Base-by-base conservation (phyloP, 805 yeast genomes). In the Danielozyma ontarioensis region DNA sequence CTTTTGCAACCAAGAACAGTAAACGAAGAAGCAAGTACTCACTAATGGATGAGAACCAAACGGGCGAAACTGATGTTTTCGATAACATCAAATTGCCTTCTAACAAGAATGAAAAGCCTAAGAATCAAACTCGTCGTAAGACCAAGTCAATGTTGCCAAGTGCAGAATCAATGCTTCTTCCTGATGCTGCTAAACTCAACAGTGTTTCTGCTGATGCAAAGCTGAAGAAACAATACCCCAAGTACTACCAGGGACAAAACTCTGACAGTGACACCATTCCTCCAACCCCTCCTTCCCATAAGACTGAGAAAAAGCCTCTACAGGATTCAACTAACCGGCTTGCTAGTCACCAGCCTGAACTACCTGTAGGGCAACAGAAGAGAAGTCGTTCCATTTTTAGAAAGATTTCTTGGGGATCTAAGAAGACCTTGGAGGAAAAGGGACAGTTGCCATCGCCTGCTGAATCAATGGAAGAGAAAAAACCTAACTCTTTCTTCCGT, bases 1-100 rank as follows among this genome's bases (percentile, higher is more conserved):
- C 76, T 1, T 61, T 70, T 51, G 61, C 64, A 17, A 64, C 73
- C 18, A 50, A 52, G 33, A 45, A 44, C 27, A 39, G 37, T 34
- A 41, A 45, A 2, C 39, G 41, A 31, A 36, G 41, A 13, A 46
- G 42, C 27, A 44, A 42, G 3, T 45, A 40, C 7, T 26, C 34
- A 10, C 31, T 22, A 11, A 23, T 27, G 4, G 21, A 23, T 4
- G 28, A 12, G 4, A 28, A 12, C 15, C 36, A 27, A 19, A 11
- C 12, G 4, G 40, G 40, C 7, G 34, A 32, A 10, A 33, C 18
- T 8, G 46, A 55, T 17, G 58, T 68, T 17, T 70, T 72, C 50
- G 76, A 70, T 39, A 59, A 59, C 34, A 61, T 71, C 40, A 67
- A 68, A 44, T 51, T 75, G 36, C 81, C 80, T 5, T 70, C 70